Evolutionary conservation across 2,329 filamentous ascomycete species (phyloP).

Genomic region (Sarocladiaceae sp.): DNA sequence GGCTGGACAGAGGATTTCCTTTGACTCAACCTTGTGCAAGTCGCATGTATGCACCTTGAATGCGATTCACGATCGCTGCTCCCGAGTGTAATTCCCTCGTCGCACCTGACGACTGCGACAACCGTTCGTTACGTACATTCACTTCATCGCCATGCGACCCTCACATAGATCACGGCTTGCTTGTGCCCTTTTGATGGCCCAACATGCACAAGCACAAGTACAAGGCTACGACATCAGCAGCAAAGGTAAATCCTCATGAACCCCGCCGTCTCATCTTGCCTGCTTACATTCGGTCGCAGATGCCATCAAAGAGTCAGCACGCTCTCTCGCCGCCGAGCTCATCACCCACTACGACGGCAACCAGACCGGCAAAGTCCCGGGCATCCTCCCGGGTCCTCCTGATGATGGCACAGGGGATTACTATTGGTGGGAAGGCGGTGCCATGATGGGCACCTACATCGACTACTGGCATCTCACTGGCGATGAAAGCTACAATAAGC

Average conservation of each 20-base stretch:
- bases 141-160: too few relatives aligned
- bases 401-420: conserved; percentile 18
- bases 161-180: too few relatives aligned
- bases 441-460: conserved; percentile 57
- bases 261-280: neutral
- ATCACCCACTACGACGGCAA: conserved; percentile 47
- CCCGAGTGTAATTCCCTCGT: neutral
- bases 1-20: too few relatives aligned
- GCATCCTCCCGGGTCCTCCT: conserved; percentile 52
- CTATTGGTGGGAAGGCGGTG: conserved; percentile 17
- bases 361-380: conserved; percentile 43
- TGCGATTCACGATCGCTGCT: too few relatives aligned
- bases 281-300: neutral
- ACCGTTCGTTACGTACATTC: neutral
- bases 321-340: conserved; percentile 42
- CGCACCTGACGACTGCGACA: neutral
- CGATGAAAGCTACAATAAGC: conserved; percentile 51
- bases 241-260: neutral
- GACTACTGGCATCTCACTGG: conserved; percentile 62
- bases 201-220: neutral
- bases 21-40: too few relatives aligned
- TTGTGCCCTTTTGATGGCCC: conserved; percentile 5
- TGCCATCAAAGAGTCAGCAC: conserved; percentile 26
- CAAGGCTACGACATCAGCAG: conserved; percentile 6
- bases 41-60: too few relatives aligned